Evolutionary conservation across 768 basidiomycete species (phyloP).

Genomic region (Pleurotus ostreatus): DNA sequence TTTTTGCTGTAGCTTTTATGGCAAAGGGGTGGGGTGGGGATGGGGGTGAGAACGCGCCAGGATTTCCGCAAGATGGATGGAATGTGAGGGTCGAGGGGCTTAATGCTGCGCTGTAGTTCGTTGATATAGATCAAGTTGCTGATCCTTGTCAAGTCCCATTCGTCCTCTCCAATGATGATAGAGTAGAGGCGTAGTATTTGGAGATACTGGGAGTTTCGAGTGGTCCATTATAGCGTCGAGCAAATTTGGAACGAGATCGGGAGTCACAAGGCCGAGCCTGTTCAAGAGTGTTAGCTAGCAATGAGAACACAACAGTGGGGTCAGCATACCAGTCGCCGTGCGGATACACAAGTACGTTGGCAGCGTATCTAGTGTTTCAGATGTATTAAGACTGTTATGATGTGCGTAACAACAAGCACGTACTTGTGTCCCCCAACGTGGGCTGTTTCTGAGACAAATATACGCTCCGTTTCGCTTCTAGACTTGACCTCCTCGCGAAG

Average conservation of each 20-base stretch:
- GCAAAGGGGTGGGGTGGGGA: slow-evolving; percentile 51
- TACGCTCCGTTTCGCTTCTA: slow-evolving; percentile 25
- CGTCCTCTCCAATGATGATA: slow-evolving; percentile 53
- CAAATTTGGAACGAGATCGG: slow-evolving; percentile 51
- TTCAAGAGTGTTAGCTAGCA: background rate
- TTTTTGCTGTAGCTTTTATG: slow-evolving; percentile 56
- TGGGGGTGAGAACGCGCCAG: slow-evolving; percentile 29
- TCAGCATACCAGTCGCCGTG: slow-evolving; percentile 64
- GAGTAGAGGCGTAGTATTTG: slow-evolving; percentile 31
- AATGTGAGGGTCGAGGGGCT: slow-evolving; percentile 31
- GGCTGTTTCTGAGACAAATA: slow-evolving; percentile 61
- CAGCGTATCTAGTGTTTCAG: slow-evolving; percentile 48
- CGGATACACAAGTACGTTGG: slow-evolving; percentile 65
- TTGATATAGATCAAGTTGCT: slow-evolving; percentile 33
- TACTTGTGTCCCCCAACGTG: slow-evolving; percentile 87
- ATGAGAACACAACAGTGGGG: no score
- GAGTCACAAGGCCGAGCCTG: slow-evolving; percentile 63
- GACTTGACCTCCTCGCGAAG: slow-evolving; percentile 48
- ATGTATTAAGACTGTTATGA: slow-evolving; percentile 4
- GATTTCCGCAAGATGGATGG: slow-evolving; percentile 38
- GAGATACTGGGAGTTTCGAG: slow-evolving; percentile 22
- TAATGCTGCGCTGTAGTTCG: slow-evolving; percentile 26
- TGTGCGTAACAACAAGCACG: slow-evolving; percentile 19
- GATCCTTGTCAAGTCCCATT: slow-evolving; percentile 45
- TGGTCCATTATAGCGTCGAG: slow-evolving; percentile 39